phyloP scores from a whole-genome alignment of 306 rosid genomes.

The Cercis canadensis region DNA sequence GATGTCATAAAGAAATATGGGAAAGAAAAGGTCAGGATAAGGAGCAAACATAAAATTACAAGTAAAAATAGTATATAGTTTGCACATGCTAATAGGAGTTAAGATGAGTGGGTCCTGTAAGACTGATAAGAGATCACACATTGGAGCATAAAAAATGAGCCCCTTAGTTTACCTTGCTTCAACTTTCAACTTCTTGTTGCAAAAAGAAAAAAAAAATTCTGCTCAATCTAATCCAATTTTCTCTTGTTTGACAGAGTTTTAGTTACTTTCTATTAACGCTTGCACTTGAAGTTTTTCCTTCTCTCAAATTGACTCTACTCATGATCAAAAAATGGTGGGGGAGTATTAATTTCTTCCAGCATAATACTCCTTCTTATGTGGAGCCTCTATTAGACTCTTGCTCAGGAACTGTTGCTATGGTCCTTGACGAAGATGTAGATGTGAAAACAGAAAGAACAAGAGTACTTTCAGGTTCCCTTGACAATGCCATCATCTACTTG shows the following conservation, averaged over 20 bases:
- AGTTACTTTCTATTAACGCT: constrained; percentile 79
- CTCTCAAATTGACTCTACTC: constrained; percentile 56
- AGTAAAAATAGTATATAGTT: not conserved
- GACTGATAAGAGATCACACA: not conserved
- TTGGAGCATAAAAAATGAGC: not conserved
- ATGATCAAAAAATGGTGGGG: constrained; percentile 65
- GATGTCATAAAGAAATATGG: not conserved
- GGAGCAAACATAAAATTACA: not conserved
- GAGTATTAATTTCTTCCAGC: constrained; percentile 40
- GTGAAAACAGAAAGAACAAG: constrained; percentile 87
- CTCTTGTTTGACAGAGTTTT: constrained; percentile 68
- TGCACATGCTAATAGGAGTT: not conserved
- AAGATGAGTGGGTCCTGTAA: no score
- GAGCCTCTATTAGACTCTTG: constrained; percentile 75
- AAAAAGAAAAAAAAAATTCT: not conserved
- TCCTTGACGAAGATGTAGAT: constrained; percentile 77
- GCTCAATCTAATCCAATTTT: constrained; percentile 42
- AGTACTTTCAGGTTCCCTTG: constrained; percentile 85
- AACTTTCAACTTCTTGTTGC: not conserved
- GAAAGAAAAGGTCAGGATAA: not conserved
- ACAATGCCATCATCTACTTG: constrained; percentile 83
- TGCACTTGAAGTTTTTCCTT: constrained; percentile 74
- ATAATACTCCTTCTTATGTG: constrained; percentile 52
- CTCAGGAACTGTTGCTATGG: constrained; percentile 47
- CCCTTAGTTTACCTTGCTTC: not conserved